Evolutionary conservation across 768 basidiomycete genomes (phyloP).

Genomic region (Hortiboletus campestris): DNA sequence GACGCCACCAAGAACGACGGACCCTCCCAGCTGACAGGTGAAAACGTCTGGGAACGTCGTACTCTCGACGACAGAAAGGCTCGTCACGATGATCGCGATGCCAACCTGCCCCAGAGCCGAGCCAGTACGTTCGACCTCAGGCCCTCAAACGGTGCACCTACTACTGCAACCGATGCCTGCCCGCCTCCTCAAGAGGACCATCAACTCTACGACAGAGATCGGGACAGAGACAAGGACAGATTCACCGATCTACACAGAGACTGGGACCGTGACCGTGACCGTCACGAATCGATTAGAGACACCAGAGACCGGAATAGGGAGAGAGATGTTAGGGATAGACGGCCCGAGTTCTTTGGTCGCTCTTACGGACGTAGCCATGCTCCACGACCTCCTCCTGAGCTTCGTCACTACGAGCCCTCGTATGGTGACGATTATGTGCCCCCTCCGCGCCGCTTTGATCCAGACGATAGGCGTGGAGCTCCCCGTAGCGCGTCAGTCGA

Average conservation of each 20-base stretch:
- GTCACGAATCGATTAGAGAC: slow-evolving; percentile 18
- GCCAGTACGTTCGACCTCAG: slow-evolving; percentile 9
- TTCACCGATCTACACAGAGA: slow-evolving; percentile 33
- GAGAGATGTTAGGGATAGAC: slow-evolving; percentile 27
- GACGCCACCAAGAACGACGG: slow-evolving; percentile 33
- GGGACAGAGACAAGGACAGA: slow-evolving; percentile 35
- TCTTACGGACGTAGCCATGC: slow-evolving; percentile 40
- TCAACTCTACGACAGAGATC: slow-evolving; percentile 34
- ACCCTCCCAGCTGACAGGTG: slow-evolving; percentile 21
- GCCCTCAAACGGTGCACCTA: slow-evolving; percentile 7
- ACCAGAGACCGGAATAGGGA: slow-evolving; percentile 33
- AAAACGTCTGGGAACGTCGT: slow-evolving; percentile 29
- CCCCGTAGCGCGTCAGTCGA: slow-evolving; percentile 20
- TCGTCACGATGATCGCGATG: slow-evolving; percentile 27
- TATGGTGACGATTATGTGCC: slow-evolving; percentile 35
- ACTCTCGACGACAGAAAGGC: slow-evolving; percentile 31
- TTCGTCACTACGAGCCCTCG: slow-evolving; percentile 48
- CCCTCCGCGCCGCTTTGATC: slow-evolving; percentile 34
- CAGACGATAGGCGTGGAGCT: slow-evolving; percentile 28
- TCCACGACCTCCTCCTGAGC: slow-evolving; percentile 45
- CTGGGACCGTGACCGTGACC: slow-evolving; percentile 34
- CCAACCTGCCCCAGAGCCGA: slow-evolving; percentile 13
- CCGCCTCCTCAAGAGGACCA: slow-evolving; percentile 28
- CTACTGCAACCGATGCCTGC: slow-evolving; percentile 8
- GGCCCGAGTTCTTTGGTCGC: slow-evolving; percentile 37